Percentiles rank a stretch among this genome's conserved stretches.
These are phyloP conservation scores for Medicago lupulina DNA, from an alignment of 306 rosid genomes.

Conservation along the genomic window DNA sequence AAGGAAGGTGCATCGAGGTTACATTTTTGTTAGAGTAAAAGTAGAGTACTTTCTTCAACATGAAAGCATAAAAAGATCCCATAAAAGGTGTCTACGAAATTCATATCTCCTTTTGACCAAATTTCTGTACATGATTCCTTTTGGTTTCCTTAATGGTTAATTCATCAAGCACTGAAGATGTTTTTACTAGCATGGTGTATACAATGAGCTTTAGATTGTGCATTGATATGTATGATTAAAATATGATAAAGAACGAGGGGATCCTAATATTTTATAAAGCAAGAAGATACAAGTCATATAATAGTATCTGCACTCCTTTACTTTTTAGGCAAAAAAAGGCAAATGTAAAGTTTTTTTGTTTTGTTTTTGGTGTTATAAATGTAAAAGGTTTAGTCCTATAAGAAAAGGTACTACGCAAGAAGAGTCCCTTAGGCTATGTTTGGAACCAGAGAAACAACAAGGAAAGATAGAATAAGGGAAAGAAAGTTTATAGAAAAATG, in stretches of 20 bases:
- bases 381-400: background rate
- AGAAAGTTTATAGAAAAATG: no score
- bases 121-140: background rate
- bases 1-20: background rate
- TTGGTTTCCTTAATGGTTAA: constrained; percentile 15
- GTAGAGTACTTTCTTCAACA: background rate
- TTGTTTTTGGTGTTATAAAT: background rate
- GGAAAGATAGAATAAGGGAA: no score
- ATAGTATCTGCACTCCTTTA: background rate
- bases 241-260: background rate
- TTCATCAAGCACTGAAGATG: background rate
- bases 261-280: background rate
- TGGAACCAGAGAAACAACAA: no score
- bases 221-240: background rate
- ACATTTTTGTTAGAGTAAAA: background rate
- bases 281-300: background rate
- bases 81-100: background rate
- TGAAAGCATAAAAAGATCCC: background rate
- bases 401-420: no score
- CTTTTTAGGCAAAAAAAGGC: background rate
- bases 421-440: no score
- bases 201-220: background rate
- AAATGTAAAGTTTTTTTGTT: background rate
- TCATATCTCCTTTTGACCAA: background rate
- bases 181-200: background rate